These are phyloP conservation scores for Phylloboletellus chloephorus DNA, from an alignment of 1,284 basidiomycete species.

Conservation along the genomic window DNA sequence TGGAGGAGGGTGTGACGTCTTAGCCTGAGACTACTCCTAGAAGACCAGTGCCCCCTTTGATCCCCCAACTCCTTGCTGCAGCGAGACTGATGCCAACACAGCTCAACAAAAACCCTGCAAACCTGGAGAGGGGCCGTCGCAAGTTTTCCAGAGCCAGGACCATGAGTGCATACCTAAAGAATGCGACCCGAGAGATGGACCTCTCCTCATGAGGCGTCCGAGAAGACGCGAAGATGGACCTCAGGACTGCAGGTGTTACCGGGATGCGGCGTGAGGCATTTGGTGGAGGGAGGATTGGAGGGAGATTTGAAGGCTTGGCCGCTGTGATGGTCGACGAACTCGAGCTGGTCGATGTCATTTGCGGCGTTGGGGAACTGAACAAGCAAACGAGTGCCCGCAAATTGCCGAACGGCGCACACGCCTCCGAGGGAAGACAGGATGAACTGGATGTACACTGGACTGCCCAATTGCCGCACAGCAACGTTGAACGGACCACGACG, in stretches of 20 bases:
- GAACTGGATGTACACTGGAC: neutral
- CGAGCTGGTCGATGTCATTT: conserved; percentile 45
- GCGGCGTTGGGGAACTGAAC: neutral
- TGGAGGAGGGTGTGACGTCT: too few relatives aligned
- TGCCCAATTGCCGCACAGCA: conserved; percentile 7
- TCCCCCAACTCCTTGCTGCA: conserved; percentile 61
- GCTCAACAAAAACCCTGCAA: conserved; percentile 73
- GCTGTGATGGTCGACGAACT: conserved; percentile 46
- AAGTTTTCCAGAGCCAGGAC: neutral
- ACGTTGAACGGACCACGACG: conserved; percentile 2
- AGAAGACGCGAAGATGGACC: conserved; percentile 79
- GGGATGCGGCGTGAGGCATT: conserved; percentile 55
- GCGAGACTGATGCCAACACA: conserved; percentile 71
- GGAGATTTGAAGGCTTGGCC: conserved; percentile 39
- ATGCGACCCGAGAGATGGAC: conserved; percentile 73
- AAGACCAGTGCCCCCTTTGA: conserved; percentile 56
- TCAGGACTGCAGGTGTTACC: conserved; percentile 71
- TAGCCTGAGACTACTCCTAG: conserved; percentile 51
- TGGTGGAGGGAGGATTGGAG: conserved; percentile 26
- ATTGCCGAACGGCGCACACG: conserved; percentile 17
- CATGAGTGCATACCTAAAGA: conserved; percentile 58
- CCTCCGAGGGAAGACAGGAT: neutral
- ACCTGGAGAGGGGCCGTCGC: conserved; percentile 39
- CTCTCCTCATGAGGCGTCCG: conserved; percentile 73
- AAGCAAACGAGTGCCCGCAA: conserved; percentile 16